Percentiles rank a stretch among this genome's conserved stretches.
Evolutionary conservation across 1,284 basidiomycete species (phyloP).

Genomic region (Takashimella koratensis): DNA sequence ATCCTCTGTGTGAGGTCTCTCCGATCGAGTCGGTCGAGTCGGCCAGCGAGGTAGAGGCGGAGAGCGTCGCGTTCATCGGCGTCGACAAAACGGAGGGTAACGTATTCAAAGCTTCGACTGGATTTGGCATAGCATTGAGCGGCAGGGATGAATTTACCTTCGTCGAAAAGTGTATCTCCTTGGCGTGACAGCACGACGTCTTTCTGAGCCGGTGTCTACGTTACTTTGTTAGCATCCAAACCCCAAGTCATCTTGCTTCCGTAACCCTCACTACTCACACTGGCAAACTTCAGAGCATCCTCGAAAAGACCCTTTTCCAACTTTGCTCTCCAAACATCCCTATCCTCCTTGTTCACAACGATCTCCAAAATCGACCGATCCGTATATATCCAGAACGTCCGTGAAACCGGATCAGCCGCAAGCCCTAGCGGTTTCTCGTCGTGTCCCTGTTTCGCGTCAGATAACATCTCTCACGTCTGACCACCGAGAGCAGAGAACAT

Average conservation of each 20-base stretch:
- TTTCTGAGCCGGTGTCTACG: conserved; percentile 73
- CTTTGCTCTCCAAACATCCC: conserved; percentile 92
- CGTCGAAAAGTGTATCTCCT: conserved; percentile 76
- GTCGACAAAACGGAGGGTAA: conserved; percentile 85
- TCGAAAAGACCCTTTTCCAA: conserved; percentile 74
- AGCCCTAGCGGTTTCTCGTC: conserved; percentile 70
- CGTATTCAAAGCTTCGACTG: conserved; percentile 86
- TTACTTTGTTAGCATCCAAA: conserved; percentile 1
- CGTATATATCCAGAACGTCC: conserved; percentile 94
- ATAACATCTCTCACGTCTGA: neutral
- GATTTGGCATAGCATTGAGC: conserved; percentile 89
- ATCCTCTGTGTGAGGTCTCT: conserved; percentile 89
- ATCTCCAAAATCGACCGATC: conserved; percentile 87
- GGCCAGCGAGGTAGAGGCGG: conserved; percentile 81
- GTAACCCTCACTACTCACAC: conserved; percentile 62
- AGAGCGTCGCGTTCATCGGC: conserved; percentile 87
- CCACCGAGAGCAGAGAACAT: conserved; percentile 27
- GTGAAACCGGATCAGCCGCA: conserved; percentile 74
- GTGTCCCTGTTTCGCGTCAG: conserved; percentile 56
- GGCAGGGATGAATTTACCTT: conserved; percentile 81
- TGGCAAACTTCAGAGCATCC: conserved; percentile 72
- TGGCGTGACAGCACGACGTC: conserved; percentile 81
- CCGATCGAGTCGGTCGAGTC: conserved; percentile 69
- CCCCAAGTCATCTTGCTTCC: too few relatives aligned
- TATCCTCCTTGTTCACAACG: conserved; percentile 78